phyloP scores from a whole-genome alignment of 23 red algal species.

The Rhodosorus marinus region DNA sequence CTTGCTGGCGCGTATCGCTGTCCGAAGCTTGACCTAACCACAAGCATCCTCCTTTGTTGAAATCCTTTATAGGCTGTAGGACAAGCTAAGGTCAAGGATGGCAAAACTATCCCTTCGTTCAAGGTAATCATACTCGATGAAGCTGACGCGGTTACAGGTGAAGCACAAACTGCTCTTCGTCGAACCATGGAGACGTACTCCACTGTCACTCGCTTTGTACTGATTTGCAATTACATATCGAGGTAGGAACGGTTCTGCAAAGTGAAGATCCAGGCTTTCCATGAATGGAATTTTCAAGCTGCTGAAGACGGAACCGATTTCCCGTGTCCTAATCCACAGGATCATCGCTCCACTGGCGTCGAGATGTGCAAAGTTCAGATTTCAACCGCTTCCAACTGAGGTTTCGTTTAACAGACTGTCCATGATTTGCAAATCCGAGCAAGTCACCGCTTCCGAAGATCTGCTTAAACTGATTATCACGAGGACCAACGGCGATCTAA shows the following conservation, averaged over 20 bases:
- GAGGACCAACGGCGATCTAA: constrained; percentile 47
- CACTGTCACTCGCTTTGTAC: constrained; percentile 64
- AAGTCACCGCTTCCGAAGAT: constrained; percentile 13
- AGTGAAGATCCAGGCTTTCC: too few species aligned
- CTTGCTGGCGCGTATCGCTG: too few species aligned
- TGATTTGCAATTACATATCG: constrained; percentile 95
- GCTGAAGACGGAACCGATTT: too few species aligned
- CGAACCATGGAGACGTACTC: constrained; percentile 78
- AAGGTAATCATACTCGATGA: constrained; percentile 92
- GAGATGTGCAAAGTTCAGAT: constrained; percentile 90
- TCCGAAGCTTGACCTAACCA: too few species aligned
- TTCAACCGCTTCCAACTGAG: constrained; percentile 29
- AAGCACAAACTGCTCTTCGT: constrained; percentile 94
- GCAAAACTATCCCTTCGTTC: constrained; percentile 35
- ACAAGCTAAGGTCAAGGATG: background rate
- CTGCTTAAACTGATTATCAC: constrained; percentile 13
- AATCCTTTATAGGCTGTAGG: too few species aligned
- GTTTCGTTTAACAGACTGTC: constrained; percentile 11
- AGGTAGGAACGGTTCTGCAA: too few species aligned
- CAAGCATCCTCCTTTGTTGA: too few species aligned
- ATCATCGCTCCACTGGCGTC: constrained; percentile 82
- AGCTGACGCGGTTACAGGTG: constrained; percentile 84
- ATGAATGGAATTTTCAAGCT: too few species aligned
- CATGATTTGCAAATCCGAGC: constrained; percentile 24
- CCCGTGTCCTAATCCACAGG: too few species aligned